Base-by-base conservation (phyloP, 2,329 filamentous ascomycete genomes). In the Trichophyton rubrum region DNA sequence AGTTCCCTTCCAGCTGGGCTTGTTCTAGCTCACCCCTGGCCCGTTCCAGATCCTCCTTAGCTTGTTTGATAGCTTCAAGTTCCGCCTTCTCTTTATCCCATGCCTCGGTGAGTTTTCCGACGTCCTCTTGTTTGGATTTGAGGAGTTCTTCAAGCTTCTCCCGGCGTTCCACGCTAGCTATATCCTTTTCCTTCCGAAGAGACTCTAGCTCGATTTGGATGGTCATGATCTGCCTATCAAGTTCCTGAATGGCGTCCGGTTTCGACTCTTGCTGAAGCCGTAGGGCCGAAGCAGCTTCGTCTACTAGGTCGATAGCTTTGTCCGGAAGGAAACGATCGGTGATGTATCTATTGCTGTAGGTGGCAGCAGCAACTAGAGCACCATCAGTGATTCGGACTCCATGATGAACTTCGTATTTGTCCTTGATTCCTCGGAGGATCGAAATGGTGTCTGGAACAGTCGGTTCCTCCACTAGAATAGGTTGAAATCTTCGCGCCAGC, bases 121-220 rank as follows among this genome's bases (percentile, higher is more conserved):
- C 86, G 70, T 96, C 88, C 2, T 88, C 85, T 70, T 95, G 87
- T 67, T 89, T 87, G 57, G 79, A 78, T 68, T 88, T 88, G 20
- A 97, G 74, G 6, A 87, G 86, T 59, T 82, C 78, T 71, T 97
- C 87, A 0, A 97, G 81, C 69, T 92, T 92, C 68, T 95, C 88
- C 22, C 90, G 82, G 17, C 93, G 84, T 73, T 97, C 93, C 66
- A 85, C 86, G 70, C 90, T 96, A 17, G 88, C 86, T 56, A 96
- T 80, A 66, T 99, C 93, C 9, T 86, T 95, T 72, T 99, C 93
- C 68, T 97, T 97, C 58, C 92, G 84, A 47, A 99, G 76, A 63
- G 90, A 96, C 71, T 97, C 93, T 0, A 97, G 80, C 72, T 99
- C 92, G 64, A 99, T 97, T 70, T 96, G 92, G 13, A 97, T 90